phyloP scores from a whole-genome alignment of 805 yeast genomes.

The Clavispora carvajalis region DNA sequence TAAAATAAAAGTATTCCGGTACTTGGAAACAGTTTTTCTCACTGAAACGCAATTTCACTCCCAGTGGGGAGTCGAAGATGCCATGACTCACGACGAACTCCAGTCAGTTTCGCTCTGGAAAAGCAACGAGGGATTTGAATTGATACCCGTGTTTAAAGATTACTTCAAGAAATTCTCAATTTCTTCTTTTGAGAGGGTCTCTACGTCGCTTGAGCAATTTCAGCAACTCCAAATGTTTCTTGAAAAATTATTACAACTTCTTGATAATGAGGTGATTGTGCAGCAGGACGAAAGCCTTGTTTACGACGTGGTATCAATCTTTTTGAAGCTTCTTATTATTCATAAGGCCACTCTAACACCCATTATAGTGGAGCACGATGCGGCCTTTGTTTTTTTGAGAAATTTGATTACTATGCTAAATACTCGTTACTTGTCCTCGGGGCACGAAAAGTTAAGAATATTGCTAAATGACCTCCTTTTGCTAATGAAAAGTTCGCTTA shows the following conservation, averaged over 20 bases:
- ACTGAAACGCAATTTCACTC: conserved; percentile 10
- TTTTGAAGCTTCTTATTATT: conserved; percentile 52
- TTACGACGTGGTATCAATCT: conserved; percentile 37
- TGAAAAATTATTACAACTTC: conserved; percentile 15
- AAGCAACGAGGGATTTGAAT: conserved; percentile 11
- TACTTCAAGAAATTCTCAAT: conserved; percentile 45
- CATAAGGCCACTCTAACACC: conserved; percentile 47
- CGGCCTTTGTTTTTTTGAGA: conserved; percentile 41
- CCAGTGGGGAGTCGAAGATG: conserved; percentile 1
- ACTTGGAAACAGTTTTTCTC: conserved; percentile 26
- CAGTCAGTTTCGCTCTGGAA: neutral
- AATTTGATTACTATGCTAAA: conserved; percentile 44
- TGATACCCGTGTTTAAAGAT: conserved; percentile 37
- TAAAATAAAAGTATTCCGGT: conserved; percentile 21
- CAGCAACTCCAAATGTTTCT: conserved; percentile 19
- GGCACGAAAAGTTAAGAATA: conserved; percentile 47
- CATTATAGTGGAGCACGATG: conserved; percentile 36
- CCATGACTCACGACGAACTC: conserved; percentile 1
- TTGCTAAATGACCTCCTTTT: conserved; percentile 55
- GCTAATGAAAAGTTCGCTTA: conserved; percentile 42
- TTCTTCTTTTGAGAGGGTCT: conserved; percentile 20
- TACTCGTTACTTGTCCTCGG: conserved; percentile 30
- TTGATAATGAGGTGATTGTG: conserved; percentile 6
- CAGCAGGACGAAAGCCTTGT: conserved; percentile 7
- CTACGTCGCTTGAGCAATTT: conserved; percentile 18